These are phyloP conservation scores for Taiozyma onychis DNA, from an alignment of 1,139 yeast genomes.

Conservation along the genomic window DNA sequence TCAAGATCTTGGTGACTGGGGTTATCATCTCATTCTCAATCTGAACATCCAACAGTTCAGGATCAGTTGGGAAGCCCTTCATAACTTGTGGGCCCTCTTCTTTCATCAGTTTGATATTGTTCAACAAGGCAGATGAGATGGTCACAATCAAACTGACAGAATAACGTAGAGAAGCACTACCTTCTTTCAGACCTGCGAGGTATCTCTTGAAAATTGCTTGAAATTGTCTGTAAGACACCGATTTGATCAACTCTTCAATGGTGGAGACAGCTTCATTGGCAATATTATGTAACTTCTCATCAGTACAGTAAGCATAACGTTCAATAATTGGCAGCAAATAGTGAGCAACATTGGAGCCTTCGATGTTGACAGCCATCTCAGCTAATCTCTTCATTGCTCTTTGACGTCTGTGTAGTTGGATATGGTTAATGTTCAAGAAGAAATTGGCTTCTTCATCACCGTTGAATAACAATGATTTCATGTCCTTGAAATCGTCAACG, in stretches of 20 bases:
- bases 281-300: slow-evolving; percentile 57
- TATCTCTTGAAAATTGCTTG: slow-evolving; percentile 72
- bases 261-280: slow-evolving; percentile 68
- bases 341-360: slow-evolving; percentile 63
- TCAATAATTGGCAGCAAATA: slow-evolving; percentile 83
- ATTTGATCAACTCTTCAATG: slow-evolving; percentile 52
- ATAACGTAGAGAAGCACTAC: slow-evolving; percentile 50
- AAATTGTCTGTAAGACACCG: slow-evolving; percentile 76
- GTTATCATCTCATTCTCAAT: slow-evolving; percentile 59
- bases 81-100: slow-evolving; percentile 14
- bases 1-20: slow-evolving; percentile 52
- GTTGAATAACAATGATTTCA: slow-evolving; percentile 57
- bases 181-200: slow-evolving; percentile 46
- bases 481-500: slow-evolving; percentile 53
- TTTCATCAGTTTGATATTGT: slow-evolving; percentile 23
- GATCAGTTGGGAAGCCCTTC: slow-evolving; percentile 31
- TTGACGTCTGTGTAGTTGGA: slow-evolving; percentile 83
- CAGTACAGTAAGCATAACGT: slow-evolving; percentile 54
- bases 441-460: slow-evolving; percentile 85
- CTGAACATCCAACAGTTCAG: slow-evolving; percentile 45
- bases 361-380: slow-evolving; percentile 35
- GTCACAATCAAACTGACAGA: slow-evolving; percentile 60
- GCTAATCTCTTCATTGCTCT: slow-evolving; percentile 67
- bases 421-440: slow-evolving; percentile 73
- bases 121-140: slow-evolving; percentile 48